Conservation (phyloP, 345 rosid species). For the Arabidopsis arenosa region DNA sequence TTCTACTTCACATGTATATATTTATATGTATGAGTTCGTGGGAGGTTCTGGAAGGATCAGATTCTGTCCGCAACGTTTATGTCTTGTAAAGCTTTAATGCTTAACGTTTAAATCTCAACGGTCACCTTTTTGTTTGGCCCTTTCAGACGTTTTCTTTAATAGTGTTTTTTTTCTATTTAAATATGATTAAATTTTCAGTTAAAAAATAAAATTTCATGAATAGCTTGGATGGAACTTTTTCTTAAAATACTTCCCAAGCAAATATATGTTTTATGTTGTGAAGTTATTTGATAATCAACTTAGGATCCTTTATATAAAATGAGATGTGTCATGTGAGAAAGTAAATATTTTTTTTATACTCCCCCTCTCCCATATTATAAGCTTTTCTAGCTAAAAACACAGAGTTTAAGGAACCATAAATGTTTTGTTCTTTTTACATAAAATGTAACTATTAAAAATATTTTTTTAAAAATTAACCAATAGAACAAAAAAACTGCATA, state of each 20-base stretch:
- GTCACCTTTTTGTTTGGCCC: constrained; percentile 8
- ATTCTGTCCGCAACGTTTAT: constrained; percentile 36
- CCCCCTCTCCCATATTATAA: no score
- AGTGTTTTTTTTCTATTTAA: background rate
- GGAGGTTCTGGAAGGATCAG: constrained; percentile 34
- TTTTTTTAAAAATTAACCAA: no score
- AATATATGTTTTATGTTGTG: background rate
- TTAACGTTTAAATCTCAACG: constrained; percentile 39
- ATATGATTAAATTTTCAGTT: background rate
- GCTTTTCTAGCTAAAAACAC: no score
- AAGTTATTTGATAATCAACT: background rate
- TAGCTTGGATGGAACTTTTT: no score
- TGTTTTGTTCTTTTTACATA: no score
- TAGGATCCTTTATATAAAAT: background rate
- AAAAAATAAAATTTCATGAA: no score
- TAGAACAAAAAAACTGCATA: no score
- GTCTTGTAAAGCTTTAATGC: constrained; percentile 33
- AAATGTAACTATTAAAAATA: no score
- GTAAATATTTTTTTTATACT: no score
- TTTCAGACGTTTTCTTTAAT: background rate
- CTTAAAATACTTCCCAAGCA: background rate
- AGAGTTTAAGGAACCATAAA: no score
- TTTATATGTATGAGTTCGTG: constrained; percentile 8
- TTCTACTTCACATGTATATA: background rate
- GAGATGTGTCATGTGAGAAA: no score